A percentile compares a stretch with the other conserved stretches of the same genome.
Evolutionary conservation across 23 red algal species (phyloP).

Genomic region (Pyropia haitanensis): DNA sequence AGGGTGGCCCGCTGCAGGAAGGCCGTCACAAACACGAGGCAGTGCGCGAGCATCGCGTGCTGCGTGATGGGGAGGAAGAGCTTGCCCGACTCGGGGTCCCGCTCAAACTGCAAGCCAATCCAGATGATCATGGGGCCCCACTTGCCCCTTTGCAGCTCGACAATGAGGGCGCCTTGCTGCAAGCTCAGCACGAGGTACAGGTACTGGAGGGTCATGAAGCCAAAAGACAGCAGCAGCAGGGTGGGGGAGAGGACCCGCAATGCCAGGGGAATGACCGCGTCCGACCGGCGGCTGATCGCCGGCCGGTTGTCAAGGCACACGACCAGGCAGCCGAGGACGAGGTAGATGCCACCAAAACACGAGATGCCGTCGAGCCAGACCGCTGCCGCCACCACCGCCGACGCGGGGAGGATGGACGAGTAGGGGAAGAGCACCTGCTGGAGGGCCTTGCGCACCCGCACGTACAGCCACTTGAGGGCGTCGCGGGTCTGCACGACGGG

Average conservation of each 20-base stretch:
- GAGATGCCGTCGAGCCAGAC: conserved; percentile 18
- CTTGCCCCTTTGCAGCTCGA: background rate
- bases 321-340: conserved; percentile 13
- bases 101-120: background rate
- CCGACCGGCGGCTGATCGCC: too few relatives aligned
- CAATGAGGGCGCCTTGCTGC: background rate
- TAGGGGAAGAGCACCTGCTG: background rate
- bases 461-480: too few relatives aligned
- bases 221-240: conserved; percentile 14
- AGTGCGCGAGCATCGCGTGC: conserved; percentile 17
- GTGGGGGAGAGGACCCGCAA: background rate
- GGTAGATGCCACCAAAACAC: conserved; percentile 14
- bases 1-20: conserved; percentile 10
- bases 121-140: background rate
- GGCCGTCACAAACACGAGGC: conserved; percentile 18
- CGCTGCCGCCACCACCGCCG: conserved; percentile 7
- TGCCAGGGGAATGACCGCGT: too few relatives aligned
- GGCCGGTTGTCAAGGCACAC: background rate
- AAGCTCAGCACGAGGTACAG: conserved; percentile 13
- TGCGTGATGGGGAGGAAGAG: conserved; percentile 8
- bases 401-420: conserved; percentile 7
- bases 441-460: too few relatives aligned
- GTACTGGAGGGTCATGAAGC: conserved; percentile 24
- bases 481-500: too few relatives aligned
- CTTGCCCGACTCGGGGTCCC: background rate